Evolutionary conservation across 148 eudicot genomes (phyloP).

Genomic region (Dysphania ambrosioides): DNA sequence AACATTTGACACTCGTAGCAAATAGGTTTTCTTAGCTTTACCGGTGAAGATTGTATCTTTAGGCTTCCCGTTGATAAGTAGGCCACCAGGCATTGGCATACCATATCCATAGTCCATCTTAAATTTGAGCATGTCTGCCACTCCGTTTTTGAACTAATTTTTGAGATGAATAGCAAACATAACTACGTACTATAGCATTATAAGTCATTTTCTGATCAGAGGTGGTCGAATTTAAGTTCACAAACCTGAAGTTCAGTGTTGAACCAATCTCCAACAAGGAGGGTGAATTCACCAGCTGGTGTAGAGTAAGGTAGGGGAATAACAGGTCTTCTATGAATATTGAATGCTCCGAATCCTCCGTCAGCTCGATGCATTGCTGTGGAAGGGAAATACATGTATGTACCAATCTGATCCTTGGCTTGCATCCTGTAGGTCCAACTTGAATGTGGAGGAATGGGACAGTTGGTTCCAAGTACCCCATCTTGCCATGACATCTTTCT

Average conservation of each 20-base stretch:
- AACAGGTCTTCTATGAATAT: conserved; percentile 45
- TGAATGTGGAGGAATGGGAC: conserved; percentile 70
- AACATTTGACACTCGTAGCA: conserved; percentile 74
- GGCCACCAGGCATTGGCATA: conserved; percentile 55
- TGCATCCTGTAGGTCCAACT: conserved; percentile 87
- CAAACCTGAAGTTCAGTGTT: conserved; percentile 64
- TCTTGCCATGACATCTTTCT: conserved; percentile 84
- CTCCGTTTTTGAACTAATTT: no score
- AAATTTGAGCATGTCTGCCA: no score
- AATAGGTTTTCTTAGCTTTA: conserved; percentile 47
- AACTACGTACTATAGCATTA: no score
- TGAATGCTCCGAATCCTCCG: conserved; percentile 75
- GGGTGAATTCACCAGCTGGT: conserved; percentile 50
- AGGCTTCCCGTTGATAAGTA: conserved; percentile 69
- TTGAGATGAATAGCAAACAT: no score
- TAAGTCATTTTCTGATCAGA: no score
- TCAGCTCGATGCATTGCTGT: conserved; percentile 68
- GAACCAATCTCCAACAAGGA: conserved; percentile 76
- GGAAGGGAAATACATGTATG: conserved; percentile 66
- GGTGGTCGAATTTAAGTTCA: background rate
- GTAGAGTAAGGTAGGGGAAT: conserved; percentile 57
- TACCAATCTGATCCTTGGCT: conserved; percentile 84
- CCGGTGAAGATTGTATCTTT: conserved; percentile 34
- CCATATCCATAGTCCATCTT: conserved; percentile 46
- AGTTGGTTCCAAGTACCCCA: conserved; percentile 86